These are phyloP conservation scores for Thalassia testudinum DNA, from an alignment of 116 monocot species.

Conservation along the genomic window DNA sequence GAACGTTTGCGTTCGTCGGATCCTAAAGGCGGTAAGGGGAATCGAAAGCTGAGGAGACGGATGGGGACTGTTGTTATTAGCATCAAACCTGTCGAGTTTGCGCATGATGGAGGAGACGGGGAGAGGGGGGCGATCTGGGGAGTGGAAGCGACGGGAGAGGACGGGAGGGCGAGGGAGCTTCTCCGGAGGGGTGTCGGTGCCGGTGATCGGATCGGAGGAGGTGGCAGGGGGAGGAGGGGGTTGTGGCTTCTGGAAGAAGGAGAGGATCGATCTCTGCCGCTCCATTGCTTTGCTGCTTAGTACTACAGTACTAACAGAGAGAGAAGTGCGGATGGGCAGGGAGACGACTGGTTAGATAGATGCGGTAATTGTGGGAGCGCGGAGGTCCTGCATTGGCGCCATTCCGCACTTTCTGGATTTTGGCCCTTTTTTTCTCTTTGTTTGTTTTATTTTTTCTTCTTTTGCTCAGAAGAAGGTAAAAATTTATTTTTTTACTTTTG, in stretches of 20 bases:
- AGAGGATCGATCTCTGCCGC: constrained; percentile 69
- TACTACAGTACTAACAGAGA: too few relatives aligned
- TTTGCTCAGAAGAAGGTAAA: too few relatives aligned
- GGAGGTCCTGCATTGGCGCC: too few relatives aligned
- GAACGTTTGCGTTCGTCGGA: background rate
- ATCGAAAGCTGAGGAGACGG: background rate
- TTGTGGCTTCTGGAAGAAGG: constrained; percentile 54
- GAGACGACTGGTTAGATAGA: too few relatives aligned
- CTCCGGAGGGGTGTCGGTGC: constrained; percentile 69
- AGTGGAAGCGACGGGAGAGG: constrained; percentile 5
- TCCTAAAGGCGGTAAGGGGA: background rate
- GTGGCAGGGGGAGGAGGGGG: constrained; percentile 3
- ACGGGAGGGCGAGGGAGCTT: constrained; percentile 29
- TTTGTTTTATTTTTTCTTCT: too few relatives aligned
- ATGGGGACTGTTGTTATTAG: background rate
- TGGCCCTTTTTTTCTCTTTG: too few relatives aligned
- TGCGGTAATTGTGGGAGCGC: too few relatives aligned
- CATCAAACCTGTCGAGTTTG: constrained; percentile 51
- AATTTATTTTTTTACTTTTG: too few relatives aligned
- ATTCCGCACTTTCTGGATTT: too few relatives aligned
- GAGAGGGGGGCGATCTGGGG: constrained; percentile 1
- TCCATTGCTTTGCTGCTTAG: constrained; percentile 20
- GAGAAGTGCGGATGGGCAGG: too few relatives aligned
- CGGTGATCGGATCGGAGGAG: constrained; percentile 13
- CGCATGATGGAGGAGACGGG: constrained; percentile 47